Evolutionary conservation across 148 eudicot genomes (phyloP).

Genomic region (Vaccinium vitisidaea): DNA sequence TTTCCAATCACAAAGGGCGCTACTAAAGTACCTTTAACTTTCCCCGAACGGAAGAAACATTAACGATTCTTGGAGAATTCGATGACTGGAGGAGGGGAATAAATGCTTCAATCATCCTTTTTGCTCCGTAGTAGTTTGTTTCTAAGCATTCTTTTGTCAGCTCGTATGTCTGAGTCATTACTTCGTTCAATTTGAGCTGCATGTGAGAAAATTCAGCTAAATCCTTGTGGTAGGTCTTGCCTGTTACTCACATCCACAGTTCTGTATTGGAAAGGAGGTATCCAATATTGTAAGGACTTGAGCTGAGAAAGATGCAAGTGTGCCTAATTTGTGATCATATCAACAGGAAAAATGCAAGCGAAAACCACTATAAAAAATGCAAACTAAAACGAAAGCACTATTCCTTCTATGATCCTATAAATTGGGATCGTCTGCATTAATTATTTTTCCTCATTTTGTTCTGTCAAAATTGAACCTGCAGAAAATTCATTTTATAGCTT

Average conservation of each 20-base stretch:
- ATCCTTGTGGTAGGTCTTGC: not conserved
- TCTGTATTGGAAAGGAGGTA: too few relatives aligned
- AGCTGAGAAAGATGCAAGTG: too few relatives aligned
- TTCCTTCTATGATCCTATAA: not conserved
- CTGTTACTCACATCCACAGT: too few relatives aligned
- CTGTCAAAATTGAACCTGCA: not conserved
- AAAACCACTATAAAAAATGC: too few relatives aligned
- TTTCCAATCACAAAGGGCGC: not conserved
- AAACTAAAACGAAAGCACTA: too few relatives aligned
- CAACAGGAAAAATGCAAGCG: too few relatives aligned
- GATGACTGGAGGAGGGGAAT: constrained; percentile 49
- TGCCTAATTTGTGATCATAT: too few relatives aligned
- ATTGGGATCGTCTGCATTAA: not conserved
- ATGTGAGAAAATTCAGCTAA: not conserved
- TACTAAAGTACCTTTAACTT: constrained; percentile 31
- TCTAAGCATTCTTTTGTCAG: not conserved
- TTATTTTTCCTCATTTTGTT: too few relatives aligned
- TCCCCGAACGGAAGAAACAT: constrained; percentile 40
- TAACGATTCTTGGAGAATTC: constrained; percentile 51
- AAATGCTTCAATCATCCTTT: constrained; percentile 27
- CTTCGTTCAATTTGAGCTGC: constrained; percentile 7
- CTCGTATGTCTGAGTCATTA: constrained; percentile 26
- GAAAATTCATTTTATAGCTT: not conserved
- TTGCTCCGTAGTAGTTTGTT: too few relatives aligned
- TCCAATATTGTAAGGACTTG: too few relatives aligned